Conservation (phyloP, 139 green algal genomes). For the Ettlia oleoabundans region DNA sequence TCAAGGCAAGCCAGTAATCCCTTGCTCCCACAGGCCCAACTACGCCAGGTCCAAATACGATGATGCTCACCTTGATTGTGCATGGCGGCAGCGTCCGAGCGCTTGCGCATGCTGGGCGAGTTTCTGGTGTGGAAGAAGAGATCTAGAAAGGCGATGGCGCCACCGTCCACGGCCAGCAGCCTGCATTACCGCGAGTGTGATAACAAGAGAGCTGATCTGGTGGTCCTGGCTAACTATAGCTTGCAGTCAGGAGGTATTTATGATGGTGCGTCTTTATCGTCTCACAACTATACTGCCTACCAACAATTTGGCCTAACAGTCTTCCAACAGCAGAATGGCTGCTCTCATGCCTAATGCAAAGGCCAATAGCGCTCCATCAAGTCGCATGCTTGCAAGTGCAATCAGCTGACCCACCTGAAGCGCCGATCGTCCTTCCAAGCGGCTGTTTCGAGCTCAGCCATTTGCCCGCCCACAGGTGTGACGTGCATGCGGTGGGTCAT, state of each 20-base stretch:
- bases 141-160: slow-evolving; percentile 58
- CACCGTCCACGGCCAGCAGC: slow-evolving; percentile 49
- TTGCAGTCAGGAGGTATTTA: too few species aligned
- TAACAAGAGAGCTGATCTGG: too few species aligned
- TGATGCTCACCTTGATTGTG: neutral
- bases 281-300: too few species aligned
- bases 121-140: slow-evolving; percentile 51
- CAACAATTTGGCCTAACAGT: too few species aligned
- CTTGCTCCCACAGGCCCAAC: neutral
- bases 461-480: slow-evolving; percentile 20
- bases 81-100: slow-evolving; percentile 9
- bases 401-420: slow-evolving; percentile 49
- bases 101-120: slow-evolving; percentile 10
- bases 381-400: too few species aligned
- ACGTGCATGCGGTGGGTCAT: slow-evolving; percentile 61
- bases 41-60: too few species aligned
- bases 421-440: slow-evolving; percentile 74
- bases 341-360: too few species aligned
- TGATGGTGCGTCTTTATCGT: too few species aligned
- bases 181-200: neutral
- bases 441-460: slow-evolving; percentile 70
- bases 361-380: too few species aligned
- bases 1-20: too few species aligned
- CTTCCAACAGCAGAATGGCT: too few species aligned
- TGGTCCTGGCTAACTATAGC: too few species aligned